A percentile compares a stretch with the other conserved stretches of the same genome.
phyloP scores from a whole-genome alignment of 345 rosid species.

The Nasturtium officinale region DNA sequence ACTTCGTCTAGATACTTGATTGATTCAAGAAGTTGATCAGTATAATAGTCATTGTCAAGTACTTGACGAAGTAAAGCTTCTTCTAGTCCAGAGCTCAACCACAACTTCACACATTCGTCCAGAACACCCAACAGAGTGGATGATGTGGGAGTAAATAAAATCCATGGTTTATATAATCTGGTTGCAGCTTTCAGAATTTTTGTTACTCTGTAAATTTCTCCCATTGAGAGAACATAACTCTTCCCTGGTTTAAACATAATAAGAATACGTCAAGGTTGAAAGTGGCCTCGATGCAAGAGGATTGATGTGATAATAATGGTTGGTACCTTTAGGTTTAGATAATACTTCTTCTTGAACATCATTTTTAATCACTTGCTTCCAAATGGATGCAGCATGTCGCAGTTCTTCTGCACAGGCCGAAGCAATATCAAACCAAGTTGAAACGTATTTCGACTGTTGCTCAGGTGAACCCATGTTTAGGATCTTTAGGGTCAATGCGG shows the following conservation, averaged over 20 bases:
- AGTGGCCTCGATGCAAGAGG: background rate
- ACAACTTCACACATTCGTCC: slow-evolving; percentile 57
- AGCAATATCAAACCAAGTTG: slow-evolving; percentile 65
- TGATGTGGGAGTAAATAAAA: slow-evolving; percentile 48
- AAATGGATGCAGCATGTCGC: slow-evolving; percentile 71
- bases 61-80: slow-evolving; percentile 47
- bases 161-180: slow-evolving; percentile 80
- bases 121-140: slow-evolving; percentile 48
- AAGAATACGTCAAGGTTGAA: background rate
- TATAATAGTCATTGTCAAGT: slow-evolving; percentile 30
- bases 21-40: slow-evolving; percentile 51
- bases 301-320: background rate
- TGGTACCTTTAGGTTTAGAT: slow-evolving; percentile 62
- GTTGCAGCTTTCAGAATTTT: slow-evolving; percentile 63
- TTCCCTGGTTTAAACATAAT: slow-evolving; percentile 54
- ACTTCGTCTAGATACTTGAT: slow-evolving; percentile 50
- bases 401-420: slow-evolving; percentile 71
- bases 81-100: slow-evolving; percentile 80
- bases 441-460: slow-evolving; percentile 59
- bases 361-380: slow-evolving; percentile 63
- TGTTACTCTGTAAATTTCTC: slow-evolving; percentile 79
- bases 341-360: slow-evolving; percentile 53
- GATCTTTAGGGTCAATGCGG: slow-evolving; percentile 54
- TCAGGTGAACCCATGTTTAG: slow-evolving; percentile 57
- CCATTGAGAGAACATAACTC: slow-evolving; percentile 62